Conservation (phyloP, 257 asterid species). For the Gardenia jasminoides region DNA sequence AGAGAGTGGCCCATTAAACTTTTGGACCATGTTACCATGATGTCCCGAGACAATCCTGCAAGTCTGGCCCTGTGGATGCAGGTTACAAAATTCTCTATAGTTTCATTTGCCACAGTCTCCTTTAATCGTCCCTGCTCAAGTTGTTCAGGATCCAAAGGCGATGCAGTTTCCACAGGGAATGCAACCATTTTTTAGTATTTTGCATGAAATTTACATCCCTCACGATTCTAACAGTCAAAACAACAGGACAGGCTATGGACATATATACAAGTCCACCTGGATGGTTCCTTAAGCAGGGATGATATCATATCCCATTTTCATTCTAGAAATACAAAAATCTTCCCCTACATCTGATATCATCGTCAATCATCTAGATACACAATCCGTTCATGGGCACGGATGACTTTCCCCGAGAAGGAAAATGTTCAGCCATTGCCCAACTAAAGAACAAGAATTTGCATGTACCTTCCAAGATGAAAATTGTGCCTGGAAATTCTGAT, state of each 20-base stretch:
- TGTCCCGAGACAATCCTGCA: constrained; percentile 32
- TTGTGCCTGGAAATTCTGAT: background rate
- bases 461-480: constrained; percentile 3
- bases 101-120: constrained; percentile 29
- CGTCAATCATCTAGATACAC: background rate
- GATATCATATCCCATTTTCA: background rate
- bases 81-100: constrained; percentile 54
- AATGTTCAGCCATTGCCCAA: background rate
- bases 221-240: constrained; percentile 6
- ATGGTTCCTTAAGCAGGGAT: background rate
- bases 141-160: constrained; percentile 18
- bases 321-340: background rate
- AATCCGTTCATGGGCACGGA: background rate
- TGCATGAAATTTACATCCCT: constrained; percentile 29
- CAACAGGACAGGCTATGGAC: constrained; percentile 1
- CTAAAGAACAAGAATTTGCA: background rate
- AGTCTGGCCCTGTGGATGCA: constrained; percentile 54
- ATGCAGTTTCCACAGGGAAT: constrained; percentile 26
- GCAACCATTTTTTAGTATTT: constrained; percentile 22
- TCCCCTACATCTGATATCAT: background rate
- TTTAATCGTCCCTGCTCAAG: constrained; percentile 22
- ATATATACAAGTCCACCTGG: background rate
- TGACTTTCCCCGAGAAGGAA: constrained; percentile 6
- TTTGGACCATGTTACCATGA: constrained; percentile 70
- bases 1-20: constrained; percentile 60